These are phyloP conservation scores for Andalucia godoyi DNA, from an alignment of 78 protist genomes.

Conservation along the genomic window DNA sequence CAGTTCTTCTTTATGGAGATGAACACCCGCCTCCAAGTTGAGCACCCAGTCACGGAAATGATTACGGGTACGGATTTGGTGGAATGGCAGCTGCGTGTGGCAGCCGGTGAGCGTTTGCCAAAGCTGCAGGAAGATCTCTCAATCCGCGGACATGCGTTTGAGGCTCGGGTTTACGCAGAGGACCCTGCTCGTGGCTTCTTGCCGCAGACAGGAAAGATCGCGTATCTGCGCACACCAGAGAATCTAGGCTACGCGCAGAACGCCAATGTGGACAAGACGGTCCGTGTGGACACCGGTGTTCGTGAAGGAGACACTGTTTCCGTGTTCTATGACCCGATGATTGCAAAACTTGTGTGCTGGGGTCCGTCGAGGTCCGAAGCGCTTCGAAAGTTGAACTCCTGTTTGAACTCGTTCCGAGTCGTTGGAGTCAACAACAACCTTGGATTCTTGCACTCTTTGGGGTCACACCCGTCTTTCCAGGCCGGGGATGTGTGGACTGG, in stretches of 20 bases:
- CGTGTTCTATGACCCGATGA: conserved; percentile 82
- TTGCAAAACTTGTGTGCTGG: conserved; percentile 79
- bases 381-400: conserved; percentile 5
- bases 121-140: conserved; percentile 34
- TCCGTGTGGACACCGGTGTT: conserved; percentile 60
- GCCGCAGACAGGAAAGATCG: conserved; percentile 72
- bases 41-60: conserved; percentile 83
- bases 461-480: conserved; percentile 20
- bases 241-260: too few species aligned
- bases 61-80: conserved; percentile 76
- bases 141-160: conserved; percentile 60
- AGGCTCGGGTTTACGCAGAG: conserved; percentile 85
- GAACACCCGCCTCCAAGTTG: conserved; percentile 82
- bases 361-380: conserved; percentile 21
- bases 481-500: conserved; percentile 15
- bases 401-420: conserved; percentile 45
- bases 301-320: conserved; percentile 72
- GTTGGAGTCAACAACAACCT: conserved; percentile 61
- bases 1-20: conserved; percentile 81
- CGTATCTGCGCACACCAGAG: conserved; percentile 50
- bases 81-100: conserved; percentile 56
- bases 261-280: conserved; percentile 28
- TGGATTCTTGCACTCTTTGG: conserved; percentile 32
- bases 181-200: conserved; percentile 60
- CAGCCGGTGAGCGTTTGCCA: conserved; percentile 33